Base-by-base conservation (phyloP, 73 alveolate genomes). In the Paramecium biaurelia region DNA sequence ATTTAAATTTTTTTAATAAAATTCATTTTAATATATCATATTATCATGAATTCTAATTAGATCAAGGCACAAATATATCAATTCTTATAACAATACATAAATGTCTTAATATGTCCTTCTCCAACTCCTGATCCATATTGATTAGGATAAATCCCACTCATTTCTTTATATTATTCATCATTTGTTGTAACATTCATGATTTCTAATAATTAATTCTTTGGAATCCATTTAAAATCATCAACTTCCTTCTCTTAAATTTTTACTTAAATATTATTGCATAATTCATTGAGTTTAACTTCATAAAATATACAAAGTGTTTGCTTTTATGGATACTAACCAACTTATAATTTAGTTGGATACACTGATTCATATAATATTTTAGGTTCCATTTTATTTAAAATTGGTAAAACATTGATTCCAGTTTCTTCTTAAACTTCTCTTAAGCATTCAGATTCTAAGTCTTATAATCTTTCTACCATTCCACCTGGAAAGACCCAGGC, bases 401-500 rank as follows among this genome's bases (percentile, higher is more conserved):
- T 21, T 38, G 20, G 20, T 8, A 12, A 30, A 14, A 34, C 20
- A 74, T 74, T 21, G 15, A 74, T 74, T 14, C 87, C 87, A n/a
- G 87, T 74, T 74, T 74, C 87, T 74, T 74, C 87, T 6, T 15
- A 35, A 38, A 74, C 59, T 21, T 74, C 87, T 74, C 87, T 74
- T 14, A 74, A 21, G 5, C 87, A 74, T 74, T 74, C 87, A 21
- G 35, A 15, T 12, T 74, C 57, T 32, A 74, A 18, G 10, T 74
- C 15, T 18, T 74, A 35, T 14, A 32, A 15, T 32, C 14, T 35
- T 35, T 74, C 87, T 10, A 74, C 87, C 58, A 32, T 74, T 20
- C 87, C 87, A 30, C 87, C 87, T n/a, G 87, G 87, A 74, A 74
- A 74, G 1, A 74, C 87, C 87, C 87, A 74, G 4, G 87, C 20